These are phyloP conservation scores for Lachnellula occidentalis DNA, from an alignment of 2,329 filamentous ascomycete species.

Conservation along the genomic window DNA sequence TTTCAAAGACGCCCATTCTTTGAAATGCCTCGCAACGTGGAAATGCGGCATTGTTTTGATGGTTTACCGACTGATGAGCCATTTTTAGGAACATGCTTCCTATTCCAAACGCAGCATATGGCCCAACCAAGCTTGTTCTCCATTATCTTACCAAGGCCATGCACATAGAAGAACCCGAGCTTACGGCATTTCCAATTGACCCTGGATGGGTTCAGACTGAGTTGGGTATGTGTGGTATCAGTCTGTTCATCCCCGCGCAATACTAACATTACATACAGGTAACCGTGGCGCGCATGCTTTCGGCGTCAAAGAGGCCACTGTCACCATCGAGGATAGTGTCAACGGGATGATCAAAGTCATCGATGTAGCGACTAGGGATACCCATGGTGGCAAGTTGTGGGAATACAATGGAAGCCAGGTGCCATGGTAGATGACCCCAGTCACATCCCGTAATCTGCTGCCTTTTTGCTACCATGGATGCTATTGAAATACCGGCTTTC, in stretches of 20 bases:
- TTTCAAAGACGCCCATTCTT: too few species aligned
- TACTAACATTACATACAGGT: constrained; percentile 7
- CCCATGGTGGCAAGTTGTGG: constrained; percentile 12
- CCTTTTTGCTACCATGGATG: neutral
- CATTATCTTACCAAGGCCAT: constrained; percentile 30
- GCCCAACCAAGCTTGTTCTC: constrained; percentile 30
- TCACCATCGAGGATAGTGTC: constrained; percentile 18
- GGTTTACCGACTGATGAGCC: neutral
- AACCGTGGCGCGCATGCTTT: constrained; percentile 18
- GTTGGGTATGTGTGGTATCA: neutral
- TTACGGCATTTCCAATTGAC: constrained; percentile 18
- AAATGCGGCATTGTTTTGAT: too few species aligned
- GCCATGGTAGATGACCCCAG: constrained; percentile 2
- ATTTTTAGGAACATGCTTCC: constrained; percentile 13
- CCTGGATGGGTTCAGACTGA: constrained; percentile 21
- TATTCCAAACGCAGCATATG: constrained; percentile 27
- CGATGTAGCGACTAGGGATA: constrained; percentile 8
- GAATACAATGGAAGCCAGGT: constrained; percentile 3
- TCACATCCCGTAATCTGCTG: neutral
- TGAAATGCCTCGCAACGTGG: too few species aligned
- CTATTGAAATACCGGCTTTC: neutral
- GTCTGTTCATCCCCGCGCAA: neutral
- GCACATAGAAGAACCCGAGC: constrained; percentile 19
- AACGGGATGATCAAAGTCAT: constrained; percentile 13
- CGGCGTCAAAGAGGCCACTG: constrained; percentile 16